These are phyloP conservation scores for Penicillium nordicum DNA, from an alignment of 2,329 filamentous ascomycete genomes.

Conservation along the genomic window DNA sequence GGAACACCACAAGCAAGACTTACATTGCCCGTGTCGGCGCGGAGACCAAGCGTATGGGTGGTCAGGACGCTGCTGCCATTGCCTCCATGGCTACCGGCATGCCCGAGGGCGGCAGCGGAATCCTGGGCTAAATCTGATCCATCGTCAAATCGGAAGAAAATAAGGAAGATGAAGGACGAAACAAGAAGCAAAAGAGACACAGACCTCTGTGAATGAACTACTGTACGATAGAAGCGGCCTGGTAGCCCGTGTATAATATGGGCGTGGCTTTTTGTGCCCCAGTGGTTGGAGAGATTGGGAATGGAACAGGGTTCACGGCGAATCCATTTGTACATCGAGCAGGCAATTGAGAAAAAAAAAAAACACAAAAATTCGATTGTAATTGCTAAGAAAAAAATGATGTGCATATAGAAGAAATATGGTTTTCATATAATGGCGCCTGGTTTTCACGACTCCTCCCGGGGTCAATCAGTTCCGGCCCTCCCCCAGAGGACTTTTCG, in stretches of 20 bases:
- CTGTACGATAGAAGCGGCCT: conserved; percentile 22
- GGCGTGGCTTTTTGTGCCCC: conserved; percentile 13
- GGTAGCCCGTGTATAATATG: conserved; percentile 26
- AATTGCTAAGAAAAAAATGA: conserved; percentile 22
- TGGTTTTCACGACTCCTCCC: conserved; percentile 18
- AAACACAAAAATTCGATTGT: conserved; percentile 19
- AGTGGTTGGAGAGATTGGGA: conserved; percentile 11
- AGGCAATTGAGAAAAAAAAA: conserved; percentile 11
- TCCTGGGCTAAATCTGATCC: conserved; percentile 3
- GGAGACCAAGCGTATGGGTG: conserved; percentile 54
- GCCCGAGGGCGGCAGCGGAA: conserved; percentile 9
- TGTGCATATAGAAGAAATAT: conserved; percentile 12
- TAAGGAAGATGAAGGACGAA: conserved; percentile 2
- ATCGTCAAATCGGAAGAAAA: background rate
- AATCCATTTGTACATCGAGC: conserved; percentile 17
- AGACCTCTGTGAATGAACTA: conserved; percentile 17
- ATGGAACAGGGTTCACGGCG: conserved; percentile 4
- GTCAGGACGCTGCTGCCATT: conserved; percentile 23
- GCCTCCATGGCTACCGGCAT: conserved; percentile 15
- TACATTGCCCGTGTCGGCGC: conserved; percentile 59
- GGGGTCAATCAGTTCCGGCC: conserved; percentile 19
- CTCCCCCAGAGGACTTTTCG: conserved; percentile 23
- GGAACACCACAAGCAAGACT: conserved; percentile 69
- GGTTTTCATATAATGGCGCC: conserved; percentile 17
- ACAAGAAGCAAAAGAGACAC: conserved; percentile 8